phyloP scores from a whole-genome alignment of 441 rosid species.

The Raphanus hybrid region DNA sequence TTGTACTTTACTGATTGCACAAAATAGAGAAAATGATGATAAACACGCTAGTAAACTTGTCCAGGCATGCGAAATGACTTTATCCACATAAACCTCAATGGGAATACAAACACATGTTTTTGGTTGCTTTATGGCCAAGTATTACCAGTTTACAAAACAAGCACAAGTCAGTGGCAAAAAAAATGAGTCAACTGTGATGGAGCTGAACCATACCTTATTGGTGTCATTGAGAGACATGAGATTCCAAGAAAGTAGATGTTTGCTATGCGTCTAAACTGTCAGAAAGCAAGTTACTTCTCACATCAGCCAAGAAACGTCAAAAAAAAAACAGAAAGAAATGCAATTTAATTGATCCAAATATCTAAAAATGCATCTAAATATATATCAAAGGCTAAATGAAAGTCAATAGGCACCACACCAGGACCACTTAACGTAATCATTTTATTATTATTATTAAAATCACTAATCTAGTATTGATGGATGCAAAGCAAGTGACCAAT shows the following conservation, averaged over 20 bases:
- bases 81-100: not conserved
- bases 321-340: constrained; percentile 55
- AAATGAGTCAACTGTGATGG: constrained; percentile 29
- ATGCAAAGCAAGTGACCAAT: not conserved
- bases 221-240: constrained; percentile 92
- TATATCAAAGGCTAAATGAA: not conserved
- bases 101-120: not conserved
- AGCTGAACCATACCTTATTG: constrained; percentile 72
- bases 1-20: constrained; percentile 43
- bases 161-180: not conserved
- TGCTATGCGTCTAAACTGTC: constrained; percentile 99
- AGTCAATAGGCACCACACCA: not conserved
- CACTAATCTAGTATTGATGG: not conserved
- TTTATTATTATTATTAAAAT: not conserved
- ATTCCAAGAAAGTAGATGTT: constrained; percentile 93
- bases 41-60: not conserved
- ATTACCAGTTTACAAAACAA: not conserved
- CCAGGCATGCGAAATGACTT: not conserved
- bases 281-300: constrained; percentile 41
- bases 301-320: constrained; percentile 44
- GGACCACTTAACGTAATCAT: not conserved
- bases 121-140: not conserved
- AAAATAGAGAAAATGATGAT: not conserved
- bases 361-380: not conserved
- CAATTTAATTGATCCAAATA: constrained; percentile 54